Conservation (phyloP, 2,329 filamentous ascomycete species). For the Dactylellina drechsleri region DNA sequence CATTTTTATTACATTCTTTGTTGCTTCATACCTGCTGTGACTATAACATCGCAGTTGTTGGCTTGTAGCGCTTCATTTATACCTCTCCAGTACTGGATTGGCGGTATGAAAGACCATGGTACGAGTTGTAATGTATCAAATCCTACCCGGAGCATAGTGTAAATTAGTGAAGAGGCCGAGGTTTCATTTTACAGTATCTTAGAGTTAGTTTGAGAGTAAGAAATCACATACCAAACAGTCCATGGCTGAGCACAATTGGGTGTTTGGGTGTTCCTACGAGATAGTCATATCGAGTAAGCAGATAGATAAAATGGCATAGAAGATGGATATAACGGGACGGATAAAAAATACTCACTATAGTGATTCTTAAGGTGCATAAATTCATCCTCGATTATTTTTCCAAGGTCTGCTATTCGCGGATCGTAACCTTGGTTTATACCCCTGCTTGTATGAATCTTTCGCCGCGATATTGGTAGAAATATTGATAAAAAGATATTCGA, state of each 20-base stretch:
- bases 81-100: conserved; percentile 70
- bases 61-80: conserved; percentile 70
- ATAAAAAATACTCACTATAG: conserved; percentile 28
- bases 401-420: conserved; percentile 44
- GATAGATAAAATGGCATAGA: background rate
- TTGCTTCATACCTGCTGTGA: conserved; percentile 62
- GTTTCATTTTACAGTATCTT: background rate
- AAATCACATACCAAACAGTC: conserved; percentile 69
- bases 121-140: conserved; percentile 45
- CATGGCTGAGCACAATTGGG: conserved; percentile 73
- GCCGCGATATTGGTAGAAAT: background rate
- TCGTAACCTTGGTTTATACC: conserved; percentile 23
- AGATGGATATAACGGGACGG: too few relatives aligned
- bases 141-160: conserved; percentile 62
- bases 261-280: conserved; percentile 67
- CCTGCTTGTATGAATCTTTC: conserved; percentile 4
- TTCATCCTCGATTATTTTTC: conserved; percentile 49
- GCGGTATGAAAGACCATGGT: conserved; percentile 38
- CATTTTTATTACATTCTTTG: too few relatives aligned
- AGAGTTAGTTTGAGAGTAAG: background rate
- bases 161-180: background rate
- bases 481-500: background rate
- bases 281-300: background rate
- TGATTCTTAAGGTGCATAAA: conserved; percentile 42
- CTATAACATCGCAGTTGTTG: conserved; percentile 69